Evolutionary conservation across 2,329 filamentous ascomycete genomes (phyloP).

Genomic region (Scortechinia acanthostroma): DNA sequence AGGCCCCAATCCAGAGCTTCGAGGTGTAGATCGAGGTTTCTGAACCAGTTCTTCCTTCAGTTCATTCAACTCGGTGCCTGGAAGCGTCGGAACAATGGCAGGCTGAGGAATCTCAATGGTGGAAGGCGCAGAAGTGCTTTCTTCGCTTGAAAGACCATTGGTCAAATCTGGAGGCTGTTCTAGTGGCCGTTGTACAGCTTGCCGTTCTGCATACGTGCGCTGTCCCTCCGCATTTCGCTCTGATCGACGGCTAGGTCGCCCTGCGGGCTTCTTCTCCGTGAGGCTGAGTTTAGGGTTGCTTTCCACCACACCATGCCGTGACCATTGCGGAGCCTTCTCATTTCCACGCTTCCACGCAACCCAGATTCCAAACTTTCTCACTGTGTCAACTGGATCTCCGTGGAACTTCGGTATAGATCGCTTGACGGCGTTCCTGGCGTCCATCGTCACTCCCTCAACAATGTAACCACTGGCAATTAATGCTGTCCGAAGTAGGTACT

Average conservation of each 20-base stretch:
- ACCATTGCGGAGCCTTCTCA: slow-evolving; percentile 53
- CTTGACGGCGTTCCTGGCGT: slow-evolving; percentile 49
- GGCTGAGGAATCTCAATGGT: no score
- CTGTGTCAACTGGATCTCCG: slow-evolving; percentile 51
- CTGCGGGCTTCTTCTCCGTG: slow-evolving; percentile 43
- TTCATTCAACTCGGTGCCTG: no score
- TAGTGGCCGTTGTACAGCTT: slow-evolving; percentile 12
- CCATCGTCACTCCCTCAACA: slow-evolving; percentile 50
- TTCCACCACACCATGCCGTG: slow-evolving; percentile 44
- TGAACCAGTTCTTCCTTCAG: slow-evolving; percentile 20
- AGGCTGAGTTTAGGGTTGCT: slow-evolving; percentile 36
- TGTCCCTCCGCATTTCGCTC: slow-evolving; percentile 38
- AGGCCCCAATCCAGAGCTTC: slow-evolving; percentile 49
- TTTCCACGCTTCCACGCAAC: slow-evolving; percentile 63
- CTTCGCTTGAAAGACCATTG: neutral
- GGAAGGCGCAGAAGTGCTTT: neutral
- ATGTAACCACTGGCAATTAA: slow-evolving; percentile 48
- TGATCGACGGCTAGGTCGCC: slow-evolving; percentile 42
- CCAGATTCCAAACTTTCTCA: slow-evolving; percentile 56
- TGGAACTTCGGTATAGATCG: slow-evolving; percentile 55
- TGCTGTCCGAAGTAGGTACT: slow-evolving; percentile 55
- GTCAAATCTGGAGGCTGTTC: slow-evolving; percentile 14
- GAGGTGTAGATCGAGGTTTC: slow-evolving; percentile 34
- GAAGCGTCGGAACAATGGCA: no score
- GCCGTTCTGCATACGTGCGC: slow-evolving; percentile 26